phyloP scores from a whole-genome alignment of 176 grass and related monocot genomes.

The Triticum aestivum region DNA sequence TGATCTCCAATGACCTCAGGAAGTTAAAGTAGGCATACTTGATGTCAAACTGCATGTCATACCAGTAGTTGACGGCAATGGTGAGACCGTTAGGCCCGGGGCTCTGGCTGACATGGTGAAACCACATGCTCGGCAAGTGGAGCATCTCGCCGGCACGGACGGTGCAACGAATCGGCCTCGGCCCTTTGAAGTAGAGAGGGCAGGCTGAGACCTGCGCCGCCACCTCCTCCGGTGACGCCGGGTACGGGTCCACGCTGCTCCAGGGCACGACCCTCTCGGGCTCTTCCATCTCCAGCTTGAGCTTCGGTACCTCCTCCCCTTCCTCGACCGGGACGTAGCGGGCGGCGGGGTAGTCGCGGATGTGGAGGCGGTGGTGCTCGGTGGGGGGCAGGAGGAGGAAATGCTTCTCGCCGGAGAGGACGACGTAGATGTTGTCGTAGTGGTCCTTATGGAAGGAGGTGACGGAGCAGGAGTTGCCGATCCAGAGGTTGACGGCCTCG shows the following conservation, averaged over 20 bases:
- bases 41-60: constrained; percentile 97
- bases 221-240: constrained; percentile 52
- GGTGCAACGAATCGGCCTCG: constrained; percentile 70
- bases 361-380: constrained; percentile 85
- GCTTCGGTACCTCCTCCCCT: constrained; percentile 20
- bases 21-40: constrained; percentile 97
- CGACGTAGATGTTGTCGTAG: constrained; percentile 93
- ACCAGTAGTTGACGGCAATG: constrained; percentile 99
- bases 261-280: constrained; percentile 68
- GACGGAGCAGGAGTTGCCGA: constrained; percentile 64
- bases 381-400: constrained; percentile 82
- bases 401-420: constrained; percentile 86
- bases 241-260: constrained; percentile 87
- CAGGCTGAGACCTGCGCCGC: constrained; percentile 44
- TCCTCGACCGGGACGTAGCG: constrained; percentile 43
- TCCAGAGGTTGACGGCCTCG: constrained; percentile 93
- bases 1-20: constrained; percentile 51
- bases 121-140: constrained; percentile 97
- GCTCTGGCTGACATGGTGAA: constrained; percentile 93
- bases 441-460: constrained; percentile 98
- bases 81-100: constrained; percentile 67
- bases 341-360: constrained; percentile 65
- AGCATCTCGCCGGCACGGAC: constrained; percentile 91
- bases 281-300: constrained; percentile 67
- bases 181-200: constrained; percentile 85